Evolutionary conservation across 2,329 filamentous ascomycete genomes (phyloP), one percentile per base, ranked within the genome.

Genomic region (Cordyceps fumosorosea): DNA sequence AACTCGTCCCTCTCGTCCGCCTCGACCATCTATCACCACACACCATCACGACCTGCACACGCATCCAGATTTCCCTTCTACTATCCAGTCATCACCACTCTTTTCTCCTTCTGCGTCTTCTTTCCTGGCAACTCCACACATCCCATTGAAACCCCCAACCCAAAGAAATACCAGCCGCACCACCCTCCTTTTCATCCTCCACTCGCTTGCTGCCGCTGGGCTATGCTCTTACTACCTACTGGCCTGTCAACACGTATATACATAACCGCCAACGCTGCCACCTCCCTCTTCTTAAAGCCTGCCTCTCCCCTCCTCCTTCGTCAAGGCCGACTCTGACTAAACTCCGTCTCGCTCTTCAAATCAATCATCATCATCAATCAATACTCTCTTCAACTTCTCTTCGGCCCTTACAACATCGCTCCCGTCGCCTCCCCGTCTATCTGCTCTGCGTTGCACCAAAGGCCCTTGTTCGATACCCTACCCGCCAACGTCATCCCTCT

Each of bases 231-330:
- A 42, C 45, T 47, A 52, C 24, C 53, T 6, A 24, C 37, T 18
- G 22, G 29, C 29, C 32, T 34, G 34, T 29, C 29, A 29, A 29
- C 29, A 29, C 24, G 24, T 47, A 60, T 60, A 60, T 60, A 67
- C 78, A 77, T 78, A 76, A 78, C 78, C 78, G 68, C 64, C 71
- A 79, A 77, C 72, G 75, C 78, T 70, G 73, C 73, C 67, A 65
- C 63, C 56, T 53, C 61, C 62, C 57, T 59, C 54, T 56, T 58
- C 61, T 20, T 51, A 62, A 62, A 51, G 42, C 44, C 57, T 40
- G 40, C 47, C 45, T 56, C 24, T 56, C 16, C 24, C 42, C 18
- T 56, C 20, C 18, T 59, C 34, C 54, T 44, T 56, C 51, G 55
- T 63, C 64, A 60, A 60, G 57, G 57, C 57, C 48, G 48, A 60